Evolutionary conservation across 805 yeast species (phyloP), one percentile per base, ranked within the genome.

Genomic region (Ogataea paraovalis): DNA sequence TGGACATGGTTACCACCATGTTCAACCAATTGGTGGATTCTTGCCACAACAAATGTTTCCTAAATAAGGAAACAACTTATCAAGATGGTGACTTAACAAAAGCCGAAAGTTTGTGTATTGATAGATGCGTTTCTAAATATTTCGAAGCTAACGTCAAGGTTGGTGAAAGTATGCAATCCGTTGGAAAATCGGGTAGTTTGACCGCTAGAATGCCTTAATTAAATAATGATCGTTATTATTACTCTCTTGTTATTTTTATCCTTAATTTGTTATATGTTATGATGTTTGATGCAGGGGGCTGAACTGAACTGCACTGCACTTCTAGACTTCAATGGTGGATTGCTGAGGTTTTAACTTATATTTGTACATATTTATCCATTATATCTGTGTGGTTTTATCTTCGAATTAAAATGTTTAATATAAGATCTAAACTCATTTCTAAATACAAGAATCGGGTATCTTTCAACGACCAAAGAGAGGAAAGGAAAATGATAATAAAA

Each of bases 1-100:
- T 92, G 57, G 99, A 92, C 68, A 85, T 94, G 83, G 96, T 92
- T 59, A 91, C 97, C 36, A 96, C 94, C 59, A 90, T 92, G 97
- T 92, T 92, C 81, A 92, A 92, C 80, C 79, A 64, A 61, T 75
- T 91, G 61, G 95, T 90, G 21, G 91, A 85, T 61, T 85, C 88
- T 58, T 91, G 98, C 67, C 94, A 91, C 69, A 68, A 72, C 57
- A 91, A 91, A 72, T 91, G 98, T 73, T 85, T 90, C 65, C 72
- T 54, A 59, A 71, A 64, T 76, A 67, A 62, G 73, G 72, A 34
- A 7, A n/a, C 38, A 53, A 59, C 72, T 44, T 91, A 90, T 72
- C 59, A 68, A 44, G 91, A 87, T 45, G 85, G 89, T 47, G 90
- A 83, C 21, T 74, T 91, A 53, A 78, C 75, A 70, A 87, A 86